These are phyloP conservation scores for Capronia epimyces DNA, from an alignment of 2,329 filamentous ascomycete species.

Conservation along the genomic window DNA sequence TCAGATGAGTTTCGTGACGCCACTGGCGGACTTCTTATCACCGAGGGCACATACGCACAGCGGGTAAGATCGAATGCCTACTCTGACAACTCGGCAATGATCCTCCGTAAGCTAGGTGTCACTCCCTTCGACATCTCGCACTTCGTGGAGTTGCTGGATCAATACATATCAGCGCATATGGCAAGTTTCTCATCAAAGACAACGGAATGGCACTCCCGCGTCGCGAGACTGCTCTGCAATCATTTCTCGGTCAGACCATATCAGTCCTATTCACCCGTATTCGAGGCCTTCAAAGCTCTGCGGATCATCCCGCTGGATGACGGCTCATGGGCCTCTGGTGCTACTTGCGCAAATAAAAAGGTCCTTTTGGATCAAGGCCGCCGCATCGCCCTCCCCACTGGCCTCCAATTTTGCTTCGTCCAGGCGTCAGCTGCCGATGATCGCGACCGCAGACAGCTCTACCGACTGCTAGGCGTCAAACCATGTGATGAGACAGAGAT, in stretches of 20 bases:
- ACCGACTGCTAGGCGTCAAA: constrained; percentile 11
- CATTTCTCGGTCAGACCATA: constrained; percentile 1
- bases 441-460: constrained; percentile 7
- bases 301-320: constrained; percentile 10
- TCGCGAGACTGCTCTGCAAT: constrained; percentile 8
- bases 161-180: constrained; percentile 7
- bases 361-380: constrained; percentile 5
- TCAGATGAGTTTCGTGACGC: constrained; percentile 10
- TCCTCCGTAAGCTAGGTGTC: too few relatives aligned
- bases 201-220: constrained; percentile 11
- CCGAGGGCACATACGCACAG: constrained; percentile 1
- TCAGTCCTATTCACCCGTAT: constrained; percentile 4
- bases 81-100: background rate
- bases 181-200: constrained; percentile 7
- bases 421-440: constrained; percentile 3
- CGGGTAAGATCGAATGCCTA: constrained; percentile 10
- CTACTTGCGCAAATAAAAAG: background rate
- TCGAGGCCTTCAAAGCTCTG: constrained; percentile 5
- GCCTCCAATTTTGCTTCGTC: constrained; percentile 10
- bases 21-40: constrained; percentile 8
- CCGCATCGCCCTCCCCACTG: constrained; percentile 7
- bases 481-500: constrained; percentile 13
- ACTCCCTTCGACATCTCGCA: too few relatives aligned
- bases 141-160: background rate
- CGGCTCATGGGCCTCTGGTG: constrained; percentile 10